phyloP scores from a whole-genome alignment of 192 early-diverging fungal genomes.

The Backusella australiensis region DNA sequence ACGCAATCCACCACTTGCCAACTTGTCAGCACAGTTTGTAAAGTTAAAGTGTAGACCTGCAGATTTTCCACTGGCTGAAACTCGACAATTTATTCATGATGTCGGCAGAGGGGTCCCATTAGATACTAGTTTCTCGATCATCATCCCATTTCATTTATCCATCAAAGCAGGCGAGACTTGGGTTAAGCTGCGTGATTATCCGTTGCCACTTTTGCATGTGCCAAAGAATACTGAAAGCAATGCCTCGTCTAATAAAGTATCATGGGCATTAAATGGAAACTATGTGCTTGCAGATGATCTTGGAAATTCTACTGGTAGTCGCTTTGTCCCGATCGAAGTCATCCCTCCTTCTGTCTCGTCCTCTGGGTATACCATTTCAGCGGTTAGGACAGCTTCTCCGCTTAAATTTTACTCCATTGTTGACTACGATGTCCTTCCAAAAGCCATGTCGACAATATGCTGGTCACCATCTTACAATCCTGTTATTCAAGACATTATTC shows the following conservation, averaged over 20 bases:
- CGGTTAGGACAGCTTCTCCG: conserved; percentile 28
- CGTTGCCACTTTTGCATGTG: conserved; percentile 32
- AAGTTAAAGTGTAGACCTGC: conserved; percentile 11
- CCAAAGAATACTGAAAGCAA: conserved; percentile 12
- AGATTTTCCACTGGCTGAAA: conserved; percentile 12
- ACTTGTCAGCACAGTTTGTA: conserved; percentile 13
- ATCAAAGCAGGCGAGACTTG: conserved; percentile 29
- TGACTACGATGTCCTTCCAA: conserved; percentile 19
- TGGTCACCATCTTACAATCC: conserved; percentile 36
- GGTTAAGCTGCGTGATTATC: conserved; percentile 36
- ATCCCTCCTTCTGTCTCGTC: background rate
- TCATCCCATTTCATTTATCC: conserved; percentile 34
- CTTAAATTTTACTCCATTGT: conserved; percentile 39
- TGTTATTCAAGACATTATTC: conserved; percentile 29
- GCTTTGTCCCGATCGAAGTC: conserved; percentile 4
- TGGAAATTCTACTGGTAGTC: conserved; percentile 15
- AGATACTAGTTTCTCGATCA: conserved; percentile 27
- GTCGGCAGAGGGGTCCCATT: conserved; percentile 35
- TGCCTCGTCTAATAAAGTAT: background rate
- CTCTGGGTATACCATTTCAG: conserved; percentile 12
- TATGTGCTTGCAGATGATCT: conserved; percentile 40
- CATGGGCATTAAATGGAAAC: conserved; percentile 29
- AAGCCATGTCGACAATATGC: conserved; percentile 12
- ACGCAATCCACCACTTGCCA: conserved; percentile 18
- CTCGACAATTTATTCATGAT: conserved; percentile 26